Evolutionary conservation across 1,139 yeast species (phyloP).

Genomic region (Debaryomycetaceae sp.): DNA sequence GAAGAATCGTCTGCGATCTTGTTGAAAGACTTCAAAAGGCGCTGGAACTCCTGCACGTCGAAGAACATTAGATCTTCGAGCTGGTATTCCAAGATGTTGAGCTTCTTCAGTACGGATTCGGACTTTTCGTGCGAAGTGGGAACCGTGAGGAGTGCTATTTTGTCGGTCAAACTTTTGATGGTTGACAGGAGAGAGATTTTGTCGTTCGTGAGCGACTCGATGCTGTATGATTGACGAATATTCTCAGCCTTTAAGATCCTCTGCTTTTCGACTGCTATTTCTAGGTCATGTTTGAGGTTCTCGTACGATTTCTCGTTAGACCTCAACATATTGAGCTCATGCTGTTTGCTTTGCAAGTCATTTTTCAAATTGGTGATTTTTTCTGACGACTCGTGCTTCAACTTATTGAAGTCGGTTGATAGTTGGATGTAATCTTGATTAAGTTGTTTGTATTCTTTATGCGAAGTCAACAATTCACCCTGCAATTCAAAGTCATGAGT

Average conservation of each 20-base stretch:
- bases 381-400: slow-evolving; percentile 23
- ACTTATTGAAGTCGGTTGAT: slow-evolving; percentile 16
- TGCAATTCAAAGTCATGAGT: background rate
- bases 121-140: slow-evolving; percentile 15
- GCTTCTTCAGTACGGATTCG: slow-evolving; percentile 12
- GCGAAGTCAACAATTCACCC: slow-evolving; percentile 9
- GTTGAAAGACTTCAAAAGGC: slow-evolving; percentile 45
- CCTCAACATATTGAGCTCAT: slow-evolving; percentile 18
- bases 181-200: slow-evolving; percentile 32
- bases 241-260: slow-evolving; percentile 49
- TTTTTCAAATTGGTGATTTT: slow-evolving; percentile 26
- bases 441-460: slow-evolving; percentile 18
- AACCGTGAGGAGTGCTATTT: slow-evolving; percentile 21
- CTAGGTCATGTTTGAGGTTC: slow-evolving; percentile 36
- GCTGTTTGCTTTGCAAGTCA: slow-evolving; percentile 28
- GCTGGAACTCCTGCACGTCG: slow-evolving; percentile 39
- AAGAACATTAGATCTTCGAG: slow-evolving; percentile 35
- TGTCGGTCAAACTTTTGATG: slow-evolving; percentile 30
- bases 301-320: slow-evolving; percentile 23
- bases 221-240: slow-evolving; percentile 38
- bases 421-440: slow-evolving; percentile 7
- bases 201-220: slow-evolving; percentile 39
- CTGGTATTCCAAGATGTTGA: slow-evolving; percentile 31
- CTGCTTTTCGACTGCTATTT: slow-evolving; percentile 46
- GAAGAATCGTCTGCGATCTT: slow-evolving; percentile 59